Evolutionary conservation across 129 eudicot species (phyloP).

Genomic region (Calendula officinalis): DNA sequence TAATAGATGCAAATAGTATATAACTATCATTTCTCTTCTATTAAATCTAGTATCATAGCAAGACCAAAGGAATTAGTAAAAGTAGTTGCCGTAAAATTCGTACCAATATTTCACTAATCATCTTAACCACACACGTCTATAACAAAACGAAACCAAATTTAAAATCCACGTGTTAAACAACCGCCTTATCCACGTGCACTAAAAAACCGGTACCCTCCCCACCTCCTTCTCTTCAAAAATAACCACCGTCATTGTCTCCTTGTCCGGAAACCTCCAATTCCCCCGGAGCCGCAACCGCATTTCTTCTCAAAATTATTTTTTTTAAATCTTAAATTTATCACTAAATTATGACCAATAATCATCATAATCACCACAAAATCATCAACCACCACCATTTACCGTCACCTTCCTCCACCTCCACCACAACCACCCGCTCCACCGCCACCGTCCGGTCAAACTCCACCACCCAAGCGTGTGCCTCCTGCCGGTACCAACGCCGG

Average conservation of each 20-base stretch:
- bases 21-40: too few species aligned
- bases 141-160: neutral
- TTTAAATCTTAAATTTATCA: neutral
- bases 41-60: too few species aligned
- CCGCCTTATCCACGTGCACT: constrained; percentile 23
- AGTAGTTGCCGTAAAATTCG: constrained; percentile 24
- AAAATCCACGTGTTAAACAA: constrained; percentile 20
- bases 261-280: constrained; percentile 30
- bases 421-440: neutral
- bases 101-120: neutral
- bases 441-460: constrained; percentile 17
- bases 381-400: constrained; percentile 20
- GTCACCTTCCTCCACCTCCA: constrained; percentile 21
- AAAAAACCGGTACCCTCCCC: constrained; percentile 20
- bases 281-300: constrained; percentile 37
- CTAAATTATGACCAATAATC: constrained; percentile 25
- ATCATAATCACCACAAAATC: constrained; percentile 9
- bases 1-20: too few species aligned
- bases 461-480: constrained; percentile 79
- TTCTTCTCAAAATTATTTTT: neutral
- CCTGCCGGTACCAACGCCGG: constrained; percentile 82
- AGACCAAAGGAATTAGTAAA: constrained; percentile 28
- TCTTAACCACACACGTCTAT: constrained; percentile 28
- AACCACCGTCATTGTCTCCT: constrained; percentile 24
- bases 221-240: constrained; percentile 22